phyloP scores from a whole-genome alignment of 2,329 filamentous ascomycete species.

The Tolypocladium cylindrosporum region DNA sequence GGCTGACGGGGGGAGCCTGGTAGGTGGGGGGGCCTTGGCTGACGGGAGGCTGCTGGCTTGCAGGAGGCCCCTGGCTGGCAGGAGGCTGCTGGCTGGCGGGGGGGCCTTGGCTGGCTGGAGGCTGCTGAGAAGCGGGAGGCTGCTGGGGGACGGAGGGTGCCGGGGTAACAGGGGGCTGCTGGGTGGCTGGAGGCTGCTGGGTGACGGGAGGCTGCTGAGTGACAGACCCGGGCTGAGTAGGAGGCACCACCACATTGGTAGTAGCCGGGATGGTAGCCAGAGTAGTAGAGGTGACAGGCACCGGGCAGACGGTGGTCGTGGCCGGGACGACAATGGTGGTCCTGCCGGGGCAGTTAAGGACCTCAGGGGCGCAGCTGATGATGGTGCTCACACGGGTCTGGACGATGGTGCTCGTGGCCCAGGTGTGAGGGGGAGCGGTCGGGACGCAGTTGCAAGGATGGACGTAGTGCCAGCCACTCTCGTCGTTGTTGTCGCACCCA shows the following conservation, averaged over 20 bases:
- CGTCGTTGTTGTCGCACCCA: constrained; percentile 20
- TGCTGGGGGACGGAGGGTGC: background rate
- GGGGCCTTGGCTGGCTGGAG: background rate
- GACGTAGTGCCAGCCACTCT: constrained; percentile 25
- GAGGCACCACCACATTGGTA: background rate
- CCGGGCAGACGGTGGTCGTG: constrained; percentile 34
- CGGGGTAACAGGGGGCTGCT: background rate
- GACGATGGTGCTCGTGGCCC: constrained; percentile 32
- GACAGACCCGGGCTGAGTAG: constrained; percentile 1
- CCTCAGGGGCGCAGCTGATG: constrained; percentile 25
- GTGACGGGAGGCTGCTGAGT: background rate
- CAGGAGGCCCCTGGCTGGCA: background rate
- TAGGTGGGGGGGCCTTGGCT: background rate
- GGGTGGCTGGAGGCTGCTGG: background rate
- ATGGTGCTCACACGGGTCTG: constrained; percentile 27
- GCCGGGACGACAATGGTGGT: constrained; percentile 24
- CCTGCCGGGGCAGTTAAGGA: constrained; percentile 27
- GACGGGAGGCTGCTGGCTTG: too few species aligned
- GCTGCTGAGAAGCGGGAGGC: background rate
- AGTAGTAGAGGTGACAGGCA: constrained; percentile 17
- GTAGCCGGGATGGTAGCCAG: background rate
- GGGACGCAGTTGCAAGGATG: constrained; percentile 18
- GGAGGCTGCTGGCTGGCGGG: background rate
- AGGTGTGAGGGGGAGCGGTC: constrained; percentile 16
- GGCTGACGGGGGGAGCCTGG: background rate